Conservation (phyloP, 192 early-diverging fungal species). For the Coemansia sp. region DNA sequence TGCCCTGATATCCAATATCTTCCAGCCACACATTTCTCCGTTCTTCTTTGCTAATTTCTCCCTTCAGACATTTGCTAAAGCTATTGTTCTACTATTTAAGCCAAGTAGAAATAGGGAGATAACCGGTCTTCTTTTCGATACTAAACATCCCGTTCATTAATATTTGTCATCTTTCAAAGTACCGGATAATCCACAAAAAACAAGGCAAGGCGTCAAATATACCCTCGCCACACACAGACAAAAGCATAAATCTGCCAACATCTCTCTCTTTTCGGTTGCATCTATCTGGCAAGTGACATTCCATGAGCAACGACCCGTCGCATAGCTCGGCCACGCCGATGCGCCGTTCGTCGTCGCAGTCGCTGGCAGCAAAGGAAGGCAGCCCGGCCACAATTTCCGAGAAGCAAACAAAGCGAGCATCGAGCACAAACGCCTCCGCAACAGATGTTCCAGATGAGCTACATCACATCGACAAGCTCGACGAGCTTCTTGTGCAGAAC, state of each 20-base stretch:
- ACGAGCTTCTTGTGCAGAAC: constrained; percentile 19
- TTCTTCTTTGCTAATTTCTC: no score
- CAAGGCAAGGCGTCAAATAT: neutral
- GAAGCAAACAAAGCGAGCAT: neutral
- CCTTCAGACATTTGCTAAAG: neutral
- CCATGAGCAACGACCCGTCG: neutral
- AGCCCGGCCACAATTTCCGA: neutral
- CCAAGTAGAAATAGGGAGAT: no score
- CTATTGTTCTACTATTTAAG: no score
- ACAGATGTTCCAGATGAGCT: neutral
- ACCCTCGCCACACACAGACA: no score
- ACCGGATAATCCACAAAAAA: neutral
- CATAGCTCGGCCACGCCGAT: neutral
- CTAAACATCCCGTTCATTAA: neutral
- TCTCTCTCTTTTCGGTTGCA: neutral
- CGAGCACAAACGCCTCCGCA: constrained; percentile 1
- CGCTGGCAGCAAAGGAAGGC: neutral
- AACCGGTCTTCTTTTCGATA: no score
- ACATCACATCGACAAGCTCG: constrained; percentile 23
- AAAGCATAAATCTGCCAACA: no score
- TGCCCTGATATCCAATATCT: no score
- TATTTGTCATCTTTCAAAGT: neutral
- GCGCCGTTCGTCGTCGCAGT: neutral
- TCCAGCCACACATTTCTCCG: no score
- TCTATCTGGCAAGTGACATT: neutral